Evolutionary conservation across 1,139 yeast species (phyloP), one percentile per base, ranked within the genome.

Genomic region (Saccharomycopsis hybrid): DNA sequence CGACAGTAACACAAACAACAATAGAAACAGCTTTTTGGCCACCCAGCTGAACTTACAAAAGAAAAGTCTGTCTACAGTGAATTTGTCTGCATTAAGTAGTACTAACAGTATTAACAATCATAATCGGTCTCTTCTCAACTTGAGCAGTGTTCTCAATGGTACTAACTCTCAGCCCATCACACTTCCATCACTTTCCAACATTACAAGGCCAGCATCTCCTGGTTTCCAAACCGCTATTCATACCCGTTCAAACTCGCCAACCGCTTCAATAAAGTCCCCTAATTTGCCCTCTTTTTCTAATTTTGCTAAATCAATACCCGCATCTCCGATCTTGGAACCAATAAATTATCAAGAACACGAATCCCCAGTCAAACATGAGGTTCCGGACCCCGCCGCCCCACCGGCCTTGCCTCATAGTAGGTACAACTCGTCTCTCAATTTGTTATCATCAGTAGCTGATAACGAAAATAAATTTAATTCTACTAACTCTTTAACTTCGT

Each of bases 251-350:
- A 37, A 40, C 13, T 44, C 47, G 9, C 53, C 49, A 29, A 32
- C 46, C 2, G 9, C 33, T 9, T 28, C 32, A 8, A 28, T 47
- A 7, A 39, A 41, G 27, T 47, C 50, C n/a, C 53, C 53, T 11
- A 47, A 47, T 13, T 36, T 50, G n/a, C 53, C 53, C 4, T 33
- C 50, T 24, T 50, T 50, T 27, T 43, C 50, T 13, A 31, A 36
- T 13, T 49, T 49, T 31, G 33, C 53, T 3, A 30, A 33, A 25
- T 47, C 50, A 9, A 47, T 50, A 2, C 53, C 53, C 4, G 41
- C 53, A 32, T 47, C 50, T 5, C 53, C 53, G 1, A 38, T 44
- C 5, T 42, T 48, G 13, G 47, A 48, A n/a, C 47, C 50, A 8
- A 25, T 31, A 25, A 30, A 9, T 8, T 11, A 25, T 7, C 8